Evolutionary conservation across 768 basidiomycete species (phyloP).

Genomic region (Suillus subluteus): DNA sequence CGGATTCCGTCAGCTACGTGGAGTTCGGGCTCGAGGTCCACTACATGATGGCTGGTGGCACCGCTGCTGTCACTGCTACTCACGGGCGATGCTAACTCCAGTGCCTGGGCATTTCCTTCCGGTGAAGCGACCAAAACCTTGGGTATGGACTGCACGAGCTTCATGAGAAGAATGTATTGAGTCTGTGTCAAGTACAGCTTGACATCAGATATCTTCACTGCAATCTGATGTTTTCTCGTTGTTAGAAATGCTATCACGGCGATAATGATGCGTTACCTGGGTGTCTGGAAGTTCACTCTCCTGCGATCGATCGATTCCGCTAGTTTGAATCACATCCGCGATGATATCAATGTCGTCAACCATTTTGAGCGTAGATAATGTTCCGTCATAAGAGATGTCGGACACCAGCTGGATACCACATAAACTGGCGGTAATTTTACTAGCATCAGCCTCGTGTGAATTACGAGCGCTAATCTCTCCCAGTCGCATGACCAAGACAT

Average conservation of each 20-base stretch:
- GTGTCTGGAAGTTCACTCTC: conserved; percentile 68
- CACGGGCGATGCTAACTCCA: conserved; percentile 26
- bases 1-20: conserved; percentile 32
- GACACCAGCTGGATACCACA: conserved; percentile 85
- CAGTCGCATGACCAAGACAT: conserved; percentile 78
- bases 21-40: conserved; percentile 59
- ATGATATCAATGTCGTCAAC: conserved; percentile 87
- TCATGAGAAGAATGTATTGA: conserved; percentile 77
- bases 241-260: conserved; percentile 13
- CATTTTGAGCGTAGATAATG: conserved; percentile 71
- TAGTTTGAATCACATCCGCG: conserved; percentile 68
- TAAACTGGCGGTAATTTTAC: conserved; percentile 74
- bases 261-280: conserved; percentile 52
- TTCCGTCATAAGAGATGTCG: conserved; percentile 52
- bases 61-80: conserved; percentile 12
- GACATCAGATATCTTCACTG: conserved; percentile 79
- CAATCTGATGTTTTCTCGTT: conserved; percentile 48
- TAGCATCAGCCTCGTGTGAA: conserved; percentile 55
- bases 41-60: conserved; percentile 9
- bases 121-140: conserved; percentile 56
- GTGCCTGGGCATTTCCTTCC: conserved; percentile 41
- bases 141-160: conserved; percentile 69
- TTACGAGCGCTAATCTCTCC: conserved; percentile 90
- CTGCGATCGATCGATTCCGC: conserved; percentile 52
- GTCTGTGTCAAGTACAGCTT: conserved; percentile 81